A percentile compares a stretch with the other conserved stretches of the same genome.
These are phyloP conservation scores for Aspergillus candidus DNA, from an alignment of 2,329 filamentous ascomycete genomes.

Conservation along the genomic window DNA sequence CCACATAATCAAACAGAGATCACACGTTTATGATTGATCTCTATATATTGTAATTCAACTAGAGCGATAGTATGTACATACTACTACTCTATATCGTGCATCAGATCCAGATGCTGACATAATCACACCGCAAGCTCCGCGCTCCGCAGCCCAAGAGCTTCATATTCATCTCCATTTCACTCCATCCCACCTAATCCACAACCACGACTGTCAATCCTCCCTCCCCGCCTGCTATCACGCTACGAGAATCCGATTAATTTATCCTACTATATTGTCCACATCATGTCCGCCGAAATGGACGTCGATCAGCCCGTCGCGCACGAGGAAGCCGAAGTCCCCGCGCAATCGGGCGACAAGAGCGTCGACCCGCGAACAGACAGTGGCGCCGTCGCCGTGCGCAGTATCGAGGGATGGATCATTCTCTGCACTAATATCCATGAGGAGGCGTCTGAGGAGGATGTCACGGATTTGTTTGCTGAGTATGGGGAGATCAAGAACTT, in stretches of 20 bases:
- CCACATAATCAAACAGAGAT: too few relatives aligned
- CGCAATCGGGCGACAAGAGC: constrained; percentile 24
- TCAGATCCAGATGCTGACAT: constrained; percentile 8
- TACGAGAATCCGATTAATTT: background rate
- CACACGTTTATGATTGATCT: too few relatives aligned
- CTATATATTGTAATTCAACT: too few relatives aligned
- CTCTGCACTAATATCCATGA: constrained; percentile 65
- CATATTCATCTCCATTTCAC: background rate
- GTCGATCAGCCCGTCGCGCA: constrained; percentile 35
- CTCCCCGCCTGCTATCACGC: background rate
- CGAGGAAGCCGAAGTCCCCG: constrained; percentile 25
- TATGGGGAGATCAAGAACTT: constrained; percentile 63
- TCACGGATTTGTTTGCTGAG: constrained; percentile 60
- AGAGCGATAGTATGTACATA: too few relatives aligned
- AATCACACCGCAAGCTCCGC: constrained; percentile 11
- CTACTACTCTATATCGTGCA: too few relatives aligned
- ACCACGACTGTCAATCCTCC: background rate
- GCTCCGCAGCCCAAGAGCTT: constrained; percentile 1
- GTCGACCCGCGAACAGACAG: constrained; percentile 40
- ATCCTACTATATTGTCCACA: background rate
- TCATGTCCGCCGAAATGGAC: constrained; percentile 43
- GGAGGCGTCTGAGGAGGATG: constrained; percentile 61
- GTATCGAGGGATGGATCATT: constrained; percentile 64
- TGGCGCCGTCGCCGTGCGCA: constrained; percentile 54
- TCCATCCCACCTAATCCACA: background rate